Conservation (phyloP, 2,329 filamentous ascomycete genomes). For the Apiospora marii region DNA sequence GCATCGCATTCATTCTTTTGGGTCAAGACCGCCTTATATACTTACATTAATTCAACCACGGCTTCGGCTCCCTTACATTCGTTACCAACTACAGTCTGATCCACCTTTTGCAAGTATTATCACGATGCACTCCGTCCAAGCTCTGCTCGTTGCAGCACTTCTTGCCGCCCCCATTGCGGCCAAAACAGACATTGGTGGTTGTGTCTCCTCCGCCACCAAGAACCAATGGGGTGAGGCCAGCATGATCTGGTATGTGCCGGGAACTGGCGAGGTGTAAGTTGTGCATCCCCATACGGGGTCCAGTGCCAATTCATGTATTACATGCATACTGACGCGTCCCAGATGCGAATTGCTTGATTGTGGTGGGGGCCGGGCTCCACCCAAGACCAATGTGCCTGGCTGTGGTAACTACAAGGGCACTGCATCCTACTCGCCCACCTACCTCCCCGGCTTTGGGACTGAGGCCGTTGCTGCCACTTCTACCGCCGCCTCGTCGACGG, state of each 20-base stretch:
- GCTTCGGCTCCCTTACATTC: conserved; percentile 21
- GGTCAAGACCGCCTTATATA: background rate
- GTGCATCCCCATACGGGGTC: background rate
- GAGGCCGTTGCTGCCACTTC: conserved; percentile 25
- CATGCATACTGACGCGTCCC: background rate
- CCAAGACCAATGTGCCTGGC: conserved; percentile 69
- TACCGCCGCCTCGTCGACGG: conserved; percentile 25
- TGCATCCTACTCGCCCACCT: conserved; percentile 60
- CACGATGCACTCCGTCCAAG: conserved; percentile 17
- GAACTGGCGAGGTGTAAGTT: conserved; percentile 62
- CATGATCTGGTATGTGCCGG: conserved; percentile 67
- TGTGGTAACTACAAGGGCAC: conserved; percentile 65
- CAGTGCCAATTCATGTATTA: background rate
- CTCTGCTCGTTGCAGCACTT: conserved; percentile 35
- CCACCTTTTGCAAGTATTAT: background rate
- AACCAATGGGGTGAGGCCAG: conserved; percentile 49
- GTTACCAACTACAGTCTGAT: background rate
- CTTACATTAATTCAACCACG: background rate
- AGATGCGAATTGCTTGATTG: conserved; percentile 69
- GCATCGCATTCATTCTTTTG: conserved; percentile 11
- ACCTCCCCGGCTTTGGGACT: conserved; percentile 47
- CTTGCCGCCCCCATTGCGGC: conserved; percentile 47
- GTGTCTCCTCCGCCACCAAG: conserved; percentile 48
- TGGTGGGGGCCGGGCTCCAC: conserved; percentile 70
- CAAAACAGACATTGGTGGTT: conserved; percentile 56